Conservation (phyloP, 1,284 basidiomycete genomes). For the Apiotrichum porosum region DNA sequence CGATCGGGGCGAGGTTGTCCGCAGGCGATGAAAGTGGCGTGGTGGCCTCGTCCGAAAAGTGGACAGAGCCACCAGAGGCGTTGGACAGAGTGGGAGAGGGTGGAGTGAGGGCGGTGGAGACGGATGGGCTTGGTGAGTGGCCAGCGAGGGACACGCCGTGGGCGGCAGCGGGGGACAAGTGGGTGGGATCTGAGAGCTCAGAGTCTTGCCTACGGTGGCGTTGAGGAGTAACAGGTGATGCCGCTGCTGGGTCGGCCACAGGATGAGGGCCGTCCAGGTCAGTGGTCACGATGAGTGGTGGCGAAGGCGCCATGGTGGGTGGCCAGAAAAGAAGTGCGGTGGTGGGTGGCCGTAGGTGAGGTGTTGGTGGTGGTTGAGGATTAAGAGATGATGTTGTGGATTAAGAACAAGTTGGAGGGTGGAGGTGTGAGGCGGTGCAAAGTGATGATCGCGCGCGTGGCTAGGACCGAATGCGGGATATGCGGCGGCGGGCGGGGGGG, state of each 20-base stretch:
- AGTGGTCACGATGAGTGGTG: constrained; percentile 38
- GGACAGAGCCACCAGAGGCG: constrained; percentile 26
- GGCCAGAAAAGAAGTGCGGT: no score
- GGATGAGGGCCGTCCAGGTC: constrained; percentile 25
- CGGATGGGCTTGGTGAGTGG: constrained; percentile 21
- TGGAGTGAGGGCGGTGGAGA: constrained; percentile 27
- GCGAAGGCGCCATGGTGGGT: constrained; percentile 16
- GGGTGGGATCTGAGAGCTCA: constrained; percentile 19
- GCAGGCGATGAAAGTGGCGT: no score
- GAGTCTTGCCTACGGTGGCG: constrained; percentile 11
- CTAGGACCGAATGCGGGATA: no score
- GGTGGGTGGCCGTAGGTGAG: not conserved
- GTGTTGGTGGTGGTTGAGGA: not conserved
- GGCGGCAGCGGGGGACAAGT: constrained; percentile 26
- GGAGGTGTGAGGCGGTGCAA: no score
- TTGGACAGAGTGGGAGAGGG: constrained; percentile 40
- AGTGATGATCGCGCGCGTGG: no score
- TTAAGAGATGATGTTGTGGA: no score
- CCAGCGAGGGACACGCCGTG: constrained; percentile 9
- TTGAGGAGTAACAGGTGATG: constrained; percentile 9
- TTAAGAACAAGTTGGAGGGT: no score
- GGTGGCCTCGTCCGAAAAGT: constrained; percentile 33
- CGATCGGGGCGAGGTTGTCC: constrained; percentile 57
- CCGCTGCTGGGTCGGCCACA: not conserved
- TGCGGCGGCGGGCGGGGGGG: no score